A percentile compares a stretch with the other conserved stretches of the same genome.
These are phyloP conservation scores for Brettanomyces custersianus DNA, from an alignment of 805 yeast species.

Conservation along the genomic window DNA sequence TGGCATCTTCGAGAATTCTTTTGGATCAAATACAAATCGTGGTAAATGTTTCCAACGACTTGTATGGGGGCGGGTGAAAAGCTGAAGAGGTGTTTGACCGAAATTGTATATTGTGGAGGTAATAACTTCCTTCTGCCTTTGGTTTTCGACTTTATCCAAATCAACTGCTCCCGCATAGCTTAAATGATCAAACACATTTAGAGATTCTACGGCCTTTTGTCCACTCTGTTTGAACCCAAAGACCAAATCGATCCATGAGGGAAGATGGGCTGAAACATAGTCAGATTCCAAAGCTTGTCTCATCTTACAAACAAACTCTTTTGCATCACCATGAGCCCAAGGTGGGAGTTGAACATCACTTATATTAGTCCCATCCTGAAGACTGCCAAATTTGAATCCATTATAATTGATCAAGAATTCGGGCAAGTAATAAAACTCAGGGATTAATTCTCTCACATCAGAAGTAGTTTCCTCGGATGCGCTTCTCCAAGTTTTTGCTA, in stretches of 20 bases:
- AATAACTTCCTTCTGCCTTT: conserved; percentile 62
- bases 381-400: conserved; percentile 57
- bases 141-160: conserved; percentile 65
- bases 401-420: conserved; percentile 66
- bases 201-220: conserved; percentile 48
- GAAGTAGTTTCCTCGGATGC: conserved; percentile 75
- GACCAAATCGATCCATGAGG: conserved; percentile 78
- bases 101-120: conserved; percentile 85
- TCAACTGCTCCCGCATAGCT: conserved; percentile 82
- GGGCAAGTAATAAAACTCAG: conserved; percentile 78
- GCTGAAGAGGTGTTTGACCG: conserved; percentile 80
- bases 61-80: conserved; percentile 65
- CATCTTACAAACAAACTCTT: conserved; percentile 62
- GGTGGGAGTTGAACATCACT: conserved; percentile 65
- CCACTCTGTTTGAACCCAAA: conserved; percentile 82
- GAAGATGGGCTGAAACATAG: conserved; percentile 66
- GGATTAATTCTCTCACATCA: conserved; percentile 80
- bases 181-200: conserved; percentile 75
- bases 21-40: conserved; percentile 25
- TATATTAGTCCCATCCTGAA: conserved; percentile 51
- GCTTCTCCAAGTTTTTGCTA: conserved; percentile 73
- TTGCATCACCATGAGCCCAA: conserved; percentile 79
- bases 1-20: conserved; percentile 27
- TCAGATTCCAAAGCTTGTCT: conserved; percentile 80
- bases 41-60: conserved; percentile 25